Conservation (phyloP, 768 basidiomycete genomes). For the Erythrobasidium yunnanense region DNA sequence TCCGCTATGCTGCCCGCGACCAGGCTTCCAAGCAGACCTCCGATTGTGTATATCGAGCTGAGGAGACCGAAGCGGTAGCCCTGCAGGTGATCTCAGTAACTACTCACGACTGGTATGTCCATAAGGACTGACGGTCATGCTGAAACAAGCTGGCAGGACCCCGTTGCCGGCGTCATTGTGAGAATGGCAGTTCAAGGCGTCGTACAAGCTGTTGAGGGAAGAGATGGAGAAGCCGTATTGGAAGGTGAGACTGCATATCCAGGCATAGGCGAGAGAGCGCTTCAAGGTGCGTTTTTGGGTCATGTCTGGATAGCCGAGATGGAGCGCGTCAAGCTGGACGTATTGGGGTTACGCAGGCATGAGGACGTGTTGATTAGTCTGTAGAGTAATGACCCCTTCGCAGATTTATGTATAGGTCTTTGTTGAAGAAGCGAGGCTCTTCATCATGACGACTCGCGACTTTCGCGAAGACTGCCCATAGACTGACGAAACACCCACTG, state of each 20-base stretch:
- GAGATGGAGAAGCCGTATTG: background rate
- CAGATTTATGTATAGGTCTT: too few relatives aligned
- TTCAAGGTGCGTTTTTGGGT: background rate
- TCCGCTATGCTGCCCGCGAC: slow-evolving; percentile 60
- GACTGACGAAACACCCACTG: too few relatives aligned
- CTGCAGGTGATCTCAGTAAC: background rate
- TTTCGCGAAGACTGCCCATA: too few relatives aligned
- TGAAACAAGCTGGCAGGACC: background rate
- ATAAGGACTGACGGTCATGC: background rate
- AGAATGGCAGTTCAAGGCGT: background rate
- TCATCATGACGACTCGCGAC: too few relatives aligned
- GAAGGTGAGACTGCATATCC: background rate
- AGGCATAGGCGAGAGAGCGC: background rate
- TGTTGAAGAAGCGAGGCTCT: too few relatives aligned
- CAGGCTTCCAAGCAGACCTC: slow-evolving; percentile 70
- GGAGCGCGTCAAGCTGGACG: too few relatives aligned
- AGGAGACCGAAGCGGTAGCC: slow-evolving; percentile 61
- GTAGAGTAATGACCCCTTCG: too few relatives aligned
- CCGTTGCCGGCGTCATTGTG: background rate
- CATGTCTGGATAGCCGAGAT: too few relatives aligned
- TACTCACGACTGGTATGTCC: background rate
- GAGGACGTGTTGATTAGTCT: too few relatives aligned
- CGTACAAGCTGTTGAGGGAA: background rate
- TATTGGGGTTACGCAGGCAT: too few relatives aligned
- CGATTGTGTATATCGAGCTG: slow-evolving; percentile 74